Base-by-base conservation (phyloP, 2,329 filamentous ascomycete genomes). In the Parastagonospora nodorum region DNA sequence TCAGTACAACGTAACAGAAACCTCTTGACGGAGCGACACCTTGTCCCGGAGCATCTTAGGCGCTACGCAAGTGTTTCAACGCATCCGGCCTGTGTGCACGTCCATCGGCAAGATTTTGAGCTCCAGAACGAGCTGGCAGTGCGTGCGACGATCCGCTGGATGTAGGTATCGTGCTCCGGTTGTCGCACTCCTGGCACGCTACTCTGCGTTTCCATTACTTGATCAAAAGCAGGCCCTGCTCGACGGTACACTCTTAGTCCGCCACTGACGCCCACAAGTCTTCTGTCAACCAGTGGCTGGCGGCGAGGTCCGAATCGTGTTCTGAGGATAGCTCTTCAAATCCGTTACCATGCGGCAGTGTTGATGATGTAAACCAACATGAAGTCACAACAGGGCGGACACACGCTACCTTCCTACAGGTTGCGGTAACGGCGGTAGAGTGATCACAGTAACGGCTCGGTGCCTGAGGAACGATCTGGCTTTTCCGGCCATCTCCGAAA, bases 151-250 rank as follows among this genome's bases (percentile, higher is more conserved):
- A 31, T 44, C 16, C 45, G 45, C 46, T 29, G 42, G 51, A 51
- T 33, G 39, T 15, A 50, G 44, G 38, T 27, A 27, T 46, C 15
- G 40, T 51, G 24, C 24, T 50, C 41, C 42, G 43, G 38, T 37
- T 42, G 35, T 47, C 36, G 45, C 31, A 44, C 45, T 43, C 47
- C 59, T 50, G 48, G 50, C 46, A 39, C 57, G 55, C 60, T 55
- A 60, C 54, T 51, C 16, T 32, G 54, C 55, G 63, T 59, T 65
- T 58, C 48, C 35, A 67, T 73, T 73, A 73, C 69, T 73, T 68
- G 69, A 73, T 72, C 53, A 52, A 27, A 52, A 66, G 66, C 58
- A 61, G 53, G 55, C 45, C 50, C 49, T 51, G 38, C 37, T 43
- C 49, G 41, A 50, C 47, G 40, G 47, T 42, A 45, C 19, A 24